A percentile compares a stretch with the other conserved stretches of the same genome.
phyloP scores from a whole-genome alignment of 2,329 filamentous ascomycete genomes.

The Didymellaceae sp. region DNA sequence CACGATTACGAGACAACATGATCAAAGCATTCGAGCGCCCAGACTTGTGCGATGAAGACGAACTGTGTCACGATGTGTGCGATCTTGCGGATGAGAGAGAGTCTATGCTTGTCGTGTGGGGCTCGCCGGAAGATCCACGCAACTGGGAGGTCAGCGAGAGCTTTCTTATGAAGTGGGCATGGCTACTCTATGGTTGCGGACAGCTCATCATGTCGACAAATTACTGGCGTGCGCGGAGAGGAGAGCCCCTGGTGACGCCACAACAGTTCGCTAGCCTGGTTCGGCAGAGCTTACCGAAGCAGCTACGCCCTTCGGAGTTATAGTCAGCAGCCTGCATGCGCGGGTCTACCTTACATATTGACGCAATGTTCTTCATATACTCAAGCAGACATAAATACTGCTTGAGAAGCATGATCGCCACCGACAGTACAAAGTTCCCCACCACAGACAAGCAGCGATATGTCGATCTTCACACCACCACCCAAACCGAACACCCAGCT shows the following conservation, averaged over 20 bases:
- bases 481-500: conserved; percentile 44
- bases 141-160: conserved; percentile 58
- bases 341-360: neutral
- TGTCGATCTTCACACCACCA: conserved; percentile 18
- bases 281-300: conserved; percentile 7
- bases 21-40: conserved; percentile 44
- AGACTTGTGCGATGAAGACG: conserved; percentile 30
- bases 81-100: conserved; percentile 13
- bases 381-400: neutral
- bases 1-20: conserved; percentile 50
- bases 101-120: conserved; percentile 56
- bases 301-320: neutral
- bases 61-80: conserved; percentile 25
- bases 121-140: conserved; percentile 52
- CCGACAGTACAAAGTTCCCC: neutral
- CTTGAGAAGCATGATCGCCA: neutral
- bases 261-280: conserved; percentile 10
- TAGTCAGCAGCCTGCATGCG: conserved; percentile 16
- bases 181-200: conserved; percentile 48
- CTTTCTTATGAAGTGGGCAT: conserved; percentile 57
- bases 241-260: conserved; percentile 16
- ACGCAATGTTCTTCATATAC: neutral
- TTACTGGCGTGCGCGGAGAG: conserved; percentile 23
- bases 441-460: neutral
- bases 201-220: conserved; percentile 45